Percentiles rank a stretch among this genome's conserved stretches.
Conservation (phyloP, 1,284 basidiomycete genomes). For the Apiotrichum mycotoxinovorans region DNA sequence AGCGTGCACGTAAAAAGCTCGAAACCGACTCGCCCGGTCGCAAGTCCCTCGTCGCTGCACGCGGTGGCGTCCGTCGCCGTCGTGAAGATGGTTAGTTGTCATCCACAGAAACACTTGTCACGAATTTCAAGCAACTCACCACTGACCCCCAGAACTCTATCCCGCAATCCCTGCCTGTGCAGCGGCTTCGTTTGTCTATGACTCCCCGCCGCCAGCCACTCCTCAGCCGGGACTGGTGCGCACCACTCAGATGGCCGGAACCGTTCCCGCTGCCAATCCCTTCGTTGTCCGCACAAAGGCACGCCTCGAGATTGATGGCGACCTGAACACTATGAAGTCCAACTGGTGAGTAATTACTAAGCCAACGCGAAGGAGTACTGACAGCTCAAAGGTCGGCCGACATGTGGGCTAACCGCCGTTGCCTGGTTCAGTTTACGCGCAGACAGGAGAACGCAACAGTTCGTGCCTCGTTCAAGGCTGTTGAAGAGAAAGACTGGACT, state of each 20-base stretch:
- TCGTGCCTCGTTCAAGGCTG: slow-evolving; percentile 52
- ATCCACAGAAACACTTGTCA: not conserved
- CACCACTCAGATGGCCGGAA: slow-evolving; percentile 35
- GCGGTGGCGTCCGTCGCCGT: slow-evolving; percentile 1
- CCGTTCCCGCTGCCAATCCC: slow-evolving; percentile 20
- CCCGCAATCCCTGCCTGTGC: slow-evolving; percentile 6
- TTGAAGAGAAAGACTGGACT: slow-evolving; percentile 51
- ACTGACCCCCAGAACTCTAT: slow-evolving; percentile 7
- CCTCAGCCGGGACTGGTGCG: slow-evolving; percentile 44
- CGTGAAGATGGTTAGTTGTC: slow-evolving; percentile 7
- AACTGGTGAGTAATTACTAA: slow-evolving; percentile 54
- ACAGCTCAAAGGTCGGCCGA: slow-evolving; percentile 46
- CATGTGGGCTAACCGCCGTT: slow-evolving; percentile 53
- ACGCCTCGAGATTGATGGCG: slow-evolving; percentile 49
- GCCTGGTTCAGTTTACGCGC: slow-evolving; percentile 57
- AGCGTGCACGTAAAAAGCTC: slow-evolving; percentile 11
- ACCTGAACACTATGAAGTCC: slow-evolving; percentile 54
- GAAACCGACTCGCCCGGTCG: slow-evolving; percentile 9
- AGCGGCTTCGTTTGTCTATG: slow-evolving; percentile 17
- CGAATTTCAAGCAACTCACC: not conserved
- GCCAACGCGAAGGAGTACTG: not conserved
- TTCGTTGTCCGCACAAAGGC: slow-evolving; percentile 34
- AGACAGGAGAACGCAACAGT: slow-evolving; percentile 54
- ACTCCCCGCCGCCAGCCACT: slow-evolving; percentile 13
- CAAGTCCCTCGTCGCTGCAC: slow-evolving; percentile 2